phyloP scores from a whole-genome alignment of 495 filamentous ascomycete species.

The Penicillium flavigenum region DNA sequence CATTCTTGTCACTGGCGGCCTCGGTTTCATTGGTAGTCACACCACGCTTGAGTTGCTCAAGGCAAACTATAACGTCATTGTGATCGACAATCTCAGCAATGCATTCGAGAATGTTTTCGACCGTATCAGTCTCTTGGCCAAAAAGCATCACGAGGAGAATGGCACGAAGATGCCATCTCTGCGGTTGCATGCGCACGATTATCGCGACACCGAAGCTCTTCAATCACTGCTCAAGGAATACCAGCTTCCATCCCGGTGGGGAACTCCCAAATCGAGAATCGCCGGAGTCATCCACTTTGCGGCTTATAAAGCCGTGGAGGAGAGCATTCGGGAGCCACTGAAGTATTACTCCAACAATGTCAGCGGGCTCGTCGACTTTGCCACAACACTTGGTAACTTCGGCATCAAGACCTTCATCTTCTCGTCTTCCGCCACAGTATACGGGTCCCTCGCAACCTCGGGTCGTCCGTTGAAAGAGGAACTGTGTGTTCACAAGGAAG shows the following conservation, averaged over 20 bases:
- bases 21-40: slow-evolving; percentile 67
- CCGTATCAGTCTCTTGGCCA: slow-evolving; percentile 51
- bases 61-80: slow-evolving; percentile 60
- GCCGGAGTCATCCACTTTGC: slow-evolving; percentile 65
- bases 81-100: slow-evolving; percentile 65
- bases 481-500: slow-evolving; percentile 56
- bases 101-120: slow-evolving; percentile 54
- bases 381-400: slow-evolving; percentile 53
- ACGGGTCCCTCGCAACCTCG: slow-evolving; percentile 55
- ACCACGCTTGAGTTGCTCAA: slow-evolving; percentile 63
- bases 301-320: slow-evolving; percentile 58
- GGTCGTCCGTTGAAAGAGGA: slow-evolving; percentile 58
- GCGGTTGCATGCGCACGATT: slow-evolving; percentile 58
- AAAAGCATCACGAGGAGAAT: slow-evolving; percentile 46
- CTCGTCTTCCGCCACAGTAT: slow-evolving; percentile 65
- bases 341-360: slow-evolving; percentile 68
- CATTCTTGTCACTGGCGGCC: slow-evolving; percentile 63
- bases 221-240: slow-evolving; percentile 43
- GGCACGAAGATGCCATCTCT: slow-evolving; percentile 50
- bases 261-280: slow-evolving; percentile 51
- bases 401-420: slow-evolving; percentile 67
- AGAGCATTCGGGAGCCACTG: slow-evolving; percentile 53
- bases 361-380: slow-evolving; percentile 60
- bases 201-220: slow-evolving; percentile 49
- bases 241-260: slow-evolving; percentile 35